These are phyloP conservation scores for Sistotremastrum niveocremeum DNA, from an alignment of 768 basidiomycete genomes.

Conservation along the genomic window DNA sequence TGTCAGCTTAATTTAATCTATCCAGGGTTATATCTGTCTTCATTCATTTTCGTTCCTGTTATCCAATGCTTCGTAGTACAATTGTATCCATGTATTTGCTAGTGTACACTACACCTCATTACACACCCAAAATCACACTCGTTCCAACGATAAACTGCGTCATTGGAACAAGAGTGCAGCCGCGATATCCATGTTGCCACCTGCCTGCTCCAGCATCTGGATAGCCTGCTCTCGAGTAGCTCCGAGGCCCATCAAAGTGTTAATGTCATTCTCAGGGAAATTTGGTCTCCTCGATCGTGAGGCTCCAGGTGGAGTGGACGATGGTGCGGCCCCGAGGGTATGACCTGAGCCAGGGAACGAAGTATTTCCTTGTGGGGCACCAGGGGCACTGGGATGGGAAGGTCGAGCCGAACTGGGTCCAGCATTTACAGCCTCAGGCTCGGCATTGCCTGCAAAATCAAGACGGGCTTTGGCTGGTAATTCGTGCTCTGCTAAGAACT, in stretches of 20 bases:
- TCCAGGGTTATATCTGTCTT: not conserved
- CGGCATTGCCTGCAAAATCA: constrained; percentile 16
- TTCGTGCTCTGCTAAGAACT: constrained; percentile 88
- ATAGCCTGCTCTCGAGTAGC: constrained; percentile 67
- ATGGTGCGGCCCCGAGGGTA: constrained; percentile 34
- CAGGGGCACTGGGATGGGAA: constrained; percentile 11
- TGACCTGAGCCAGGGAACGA: constrained; percentile 61
- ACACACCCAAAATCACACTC: too few relatives aligned
- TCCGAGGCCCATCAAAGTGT: constrained; percentile 63
- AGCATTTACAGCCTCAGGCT: constrained; percentile 15
- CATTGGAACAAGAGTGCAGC: constrained; percentile 68
- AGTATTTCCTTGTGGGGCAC: constrained; percentile 4
- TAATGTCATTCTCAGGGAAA: constrained; percentile 50
- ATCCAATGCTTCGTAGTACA: constrained; percentile 1
- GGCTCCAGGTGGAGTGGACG: constrained; percentile 10
- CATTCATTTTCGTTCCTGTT: constrained; percentile 1
- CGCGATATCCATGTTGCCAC: constrained; percentile 79
- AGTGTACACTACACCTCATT: too few relatives aligned
- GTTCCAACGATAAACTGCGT: not conserved
- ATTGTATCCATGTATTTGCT: too few relatives aligned
- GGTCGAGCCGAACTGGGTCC: constrained; percentile 10
- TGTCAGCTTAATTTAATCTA: constrained; percentile 59
- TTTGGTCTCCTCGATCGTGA: constrained; percentile 4
- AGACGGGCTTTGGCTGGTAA: constrained; percentile 68
- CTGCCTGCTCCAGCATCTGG: constrained; percentile 58